Evolutionary conservation across 768 basidiomycete genomes (phyloP).

Genomic region (Lactarius quietus): DNA sequence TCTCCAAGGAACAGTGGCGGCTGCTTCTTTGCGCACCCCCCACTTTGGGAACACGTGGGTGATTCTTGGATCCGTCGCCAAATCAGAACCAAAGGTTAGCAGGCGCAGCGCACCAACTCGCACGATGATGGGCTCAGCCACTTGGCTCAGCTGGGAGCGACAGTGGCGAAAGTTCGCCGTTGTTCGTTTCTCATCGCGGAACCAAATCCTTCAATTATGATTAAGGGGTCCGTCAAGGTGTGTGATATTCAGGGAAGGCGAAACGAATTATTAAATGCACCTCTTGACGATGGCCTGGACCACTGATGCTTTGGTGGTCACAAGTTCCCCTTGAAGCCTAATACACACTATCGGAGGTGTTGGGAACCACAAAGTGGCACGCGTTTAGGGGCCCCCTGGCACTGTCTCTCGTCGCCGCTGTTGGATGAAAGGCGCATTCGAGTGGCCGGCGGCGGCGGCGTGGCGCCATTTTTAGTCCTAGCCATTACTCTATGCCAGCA

Average conservation of each 20-base stretch:
- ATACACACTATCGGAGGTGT: background rate
- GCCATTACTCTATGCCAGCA: background rate
- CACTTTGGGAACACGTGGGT: background rate
- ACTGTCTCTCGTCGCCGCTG: background rate
- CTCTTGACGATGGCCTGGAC: background rate
- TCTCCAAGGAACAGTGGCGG: background rate
- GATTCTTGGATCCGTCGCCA: background rate
- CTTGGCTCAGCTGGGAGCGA: background rate
- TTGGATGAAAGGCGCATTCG: background rate
- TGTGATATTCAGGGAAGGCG: background rate
- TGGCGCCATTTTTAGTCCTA: background rate
- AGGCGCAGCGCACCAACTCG: background rate
- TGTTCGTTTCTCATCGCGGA: background rate
- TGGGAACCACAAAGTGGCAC: background rate
- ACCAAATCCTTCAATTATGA: background rate
- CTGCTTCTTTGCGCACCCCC: slow-evolving; percentile 14
- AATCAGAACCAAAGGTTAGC: background rate
- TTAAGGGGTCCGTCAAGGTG: background rate
- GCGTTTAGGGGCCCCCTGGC: background rate
- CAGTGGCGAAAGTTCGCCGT: background rate
- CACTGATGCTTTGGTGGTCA: background rate
- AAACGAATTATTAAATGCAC: background rate
- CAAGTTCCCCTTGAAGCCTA: slow-evolving; percentile 4
- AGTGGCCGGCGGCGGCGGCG: background rate
- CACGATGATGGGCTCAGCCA: background rate